Evolutionary conservation across 1,284 basidiomycete genomes (phyloP), one percentile per base, ranked within the genome.

Genomic region (Neolentinus lepideus): DNA sequence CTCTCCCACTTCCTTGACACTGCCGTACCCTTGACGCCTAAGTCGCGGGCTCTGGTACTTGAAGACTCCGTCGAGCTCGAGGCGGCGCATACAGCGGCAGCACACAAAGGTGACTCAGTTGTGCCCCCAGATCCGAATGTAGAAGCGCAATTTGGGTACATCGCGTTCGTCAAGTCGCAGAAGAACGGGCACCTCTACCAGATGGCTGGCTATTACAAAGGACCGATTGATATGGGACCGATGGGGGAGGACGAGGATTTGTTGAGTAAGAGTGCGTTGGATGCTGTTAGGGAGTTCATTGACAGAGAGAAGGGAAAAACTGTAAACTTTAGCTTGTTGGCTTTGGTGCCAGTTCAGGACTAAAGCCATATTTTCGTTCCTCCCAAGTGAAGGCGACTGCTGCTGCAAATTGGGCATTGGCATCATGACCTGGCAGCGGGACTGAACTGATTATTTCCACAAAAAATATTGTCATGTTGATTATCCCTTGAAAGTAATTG

Each of bases 121-220:
- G 57, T 54, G 11, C 63, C 69, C 26, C 56, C 59, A 0, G 60
- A 57, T 36, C 60, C 65, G 1, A 65, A 65, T 14, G 68, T 64
- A 16, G 63, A 65, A 3, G 66, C 67, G 6, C 64, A 66, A 25
- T 65, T 63, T 51, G 70, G 71, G 53, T 73, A 69, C 54, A 61
- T 69, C 25, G 64, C 63, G 45, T 72, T 72, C 53, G 64, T 67
- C 46, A 61, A 59, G n/a, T 69, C 69, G 14, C 61, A 61, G 19
- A 59, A 61, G 54, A 62, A 64, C 52, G 63, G 65, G 1, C 66
- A 63, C 16, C 57, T 73, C 4, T 73, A 67, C 54, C 68, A 72
- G 59, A 60, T 73, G 60, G 67, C 71, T 56, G 70, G 71, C 12
- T 59, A 57, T 22, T 65, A 64, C 47, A 70, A 69, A 43, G 71